Evolutionary conservation across 164 flowering plant species (phyloP), one percentile per base, ranked within the genome.

Genomic region (Vitis cinerea): DNA sequence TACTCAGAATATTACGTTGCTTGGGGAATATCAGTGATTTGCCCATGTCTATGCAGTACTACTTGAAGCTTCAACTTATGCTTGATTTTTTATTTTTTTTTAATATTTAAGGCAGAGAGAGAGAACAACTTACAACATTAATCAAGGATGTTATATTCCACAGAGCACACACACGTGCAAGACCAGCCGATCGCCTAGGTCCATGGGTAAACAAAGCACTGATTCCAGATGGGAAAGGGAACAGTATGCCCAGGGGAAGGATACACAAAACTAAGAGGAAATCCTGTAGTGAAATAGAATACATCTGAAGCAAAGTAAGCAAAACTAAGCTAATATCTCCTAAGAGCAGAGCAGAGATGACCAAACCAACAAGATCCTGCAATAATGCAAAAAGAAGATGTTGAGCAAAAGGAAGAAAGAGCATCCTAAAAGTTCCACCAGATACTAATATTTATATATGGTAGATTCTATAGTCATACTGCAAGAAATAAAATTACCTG

Each of bases 281-380:
- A 74, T 86, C 84, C 71, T 79, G 63, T 68, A 90, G 71, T 8
- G 98, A 92, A 67, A 84, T 82, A n/a, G 99, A 92, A 75, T 89
- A 94, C 74, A 91, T 63, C 84, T 93, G 98, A 68, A 92, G 90
- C 82, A 90, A 80, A 54, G 86, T 89, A 59, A 94, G 92, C 77
- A 90, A 75, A 27, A 91, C 94, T 80, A 94, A 79, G 79, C 91
- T 92, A 80, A 94, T 81, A 81, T 94, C 99, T 79, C 89, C 99
- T 67, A 94, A 63, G 30, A 94, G 88, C 37, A 94, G 82, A 53
- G 88, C 77, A 10, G 97, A 94, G 70, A 94, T 84, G 78, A 88
- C 81, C 83, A 94, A 78, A 63, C 99, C 99, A 78, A 94, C 94
- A 73, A 94, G 88, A 85, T 94, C 99, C 99, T 94, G 94, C 82